These are phyloP conservation scores for Moesziomyces parantarcticus DNA, from an alignment of 1,284 basidiomycete species.

Conservation along the genomic window DNA sequence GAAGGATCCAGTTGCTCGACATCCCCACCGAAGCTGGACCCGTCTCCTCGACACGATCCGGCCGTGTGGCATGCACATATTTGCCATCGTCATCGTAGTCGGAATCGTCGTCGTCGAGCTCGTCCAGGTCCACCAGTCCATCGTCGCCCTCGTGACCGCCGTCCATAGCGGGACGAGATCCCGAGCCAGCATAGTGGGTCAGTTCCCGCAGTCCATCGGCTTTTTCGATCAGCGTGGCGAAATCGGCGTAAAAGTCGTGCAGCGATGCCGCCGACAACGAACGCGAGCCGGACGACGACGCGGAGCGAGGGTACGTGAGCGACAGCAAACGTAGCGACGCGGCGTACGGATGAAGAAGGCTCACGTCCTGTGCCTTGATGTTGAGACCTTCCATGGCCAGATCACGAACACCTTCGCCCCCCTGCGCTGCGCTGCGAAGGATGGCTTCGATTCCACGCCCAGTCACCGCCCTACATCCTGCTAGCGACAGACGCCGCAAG, in stretches of 20 bases:
- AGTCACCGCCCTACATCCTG: conserved; percentile 59
- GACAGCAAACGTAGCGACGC: conserved; percentile 31
- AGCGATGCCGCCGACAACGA: conserved; percentile 28
- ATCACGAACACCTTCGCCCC: conserved; percentile 26
- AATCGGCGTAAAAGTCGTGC: conserved; percentile 41
- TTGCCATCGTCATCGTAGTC: conserved; percentile 34
- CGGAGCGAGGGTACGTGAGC: conserved; percentile 53
- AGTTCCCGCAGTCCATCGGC: conserved; percentile 34
- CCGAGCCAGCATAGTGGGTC: conserved; percentile 53
- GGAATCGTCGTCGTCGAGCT: conserved; percentile 34
- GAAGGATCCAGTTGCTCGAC: conserved; percentile 27
- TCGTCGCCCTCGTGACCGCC: conserved; percentile 36
- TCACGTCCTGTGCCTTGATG: conserved; percentile 31
- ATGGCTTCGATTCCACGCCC: conserved; percentile 49
- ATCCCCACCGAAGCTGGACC: neutral
- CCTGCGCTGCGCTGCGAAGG: conserved; percentile 21
- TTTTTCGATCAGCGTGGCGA: conserved; percentile 38
- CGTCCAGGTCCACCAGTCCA: conserved; percentile 41
- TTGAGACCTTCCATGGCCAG: conserved; percentile 61
- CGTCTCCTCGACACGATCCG: neutral
- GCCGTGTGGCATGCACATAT: conserved; percentile 11
- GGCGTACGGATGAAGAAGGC: conserved; percentile 24
- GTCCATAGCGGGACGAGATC: conserved; percentile 39
- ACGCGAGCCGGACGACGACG: conserved; percentile 34
- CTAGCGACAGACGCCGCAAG: conserved; percentile 51